Base-by-base conservation (phyloP, 148 eudicot genomes). In the Beta vulgaris region DNA sequence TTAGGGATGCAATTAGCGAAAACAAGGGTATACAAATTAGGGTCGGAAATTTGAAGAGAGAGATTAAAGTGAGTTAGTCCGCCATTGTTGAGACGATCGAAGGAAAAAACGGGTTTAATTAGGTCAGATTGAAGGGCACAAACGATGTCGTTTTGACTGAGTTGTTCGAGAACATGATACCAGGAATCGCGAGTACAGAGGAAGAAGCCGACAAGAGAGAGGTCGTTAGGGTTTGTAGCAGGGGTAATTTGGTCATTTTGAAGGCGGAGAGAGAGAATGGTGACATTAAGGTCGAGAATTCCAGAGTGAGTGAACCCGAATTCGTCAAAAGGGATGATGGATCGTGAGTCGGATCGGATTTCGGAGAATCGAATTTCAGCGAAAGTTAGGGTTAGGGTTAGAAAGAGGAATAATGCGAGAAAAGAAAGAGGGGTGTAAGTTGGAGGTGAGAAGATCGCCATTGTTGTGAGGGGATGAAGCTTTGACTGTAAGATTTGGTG, bases 281-380 rank as follows among this genome's bases (percentile, higher is more conserved):
- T 55, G 76, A 83, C 76, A 74, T 83, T 83, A 78, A 88, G 89
- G 18, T 81, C 85, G 44, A 88, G 87, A 28, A 32, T 80, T 34
- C 91, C 91, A 31, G 78, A 42, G 72, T 79, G 82, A 12, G 88
- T 79, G 83, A 86, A 88, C 3, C 91, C 91, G 82, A 88, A 88
- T 71, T 84, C 86, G 77, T 84, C 88, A 35, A 88, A 43, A 19
- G 91, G 91, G 82, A 88, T 83, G 37, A 85, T 79, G 62, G 80
- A 72, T 0, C 86, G 76, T 48, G 69, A 44, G 67, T 85, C 87
- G 83, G 88, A 86, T 28, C 80, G 84, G 84, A 85, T 74, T 71
- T 74, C 35, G 35, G 81, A 74, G 77, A 25, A 15, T 7, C 80
- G 89, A 82, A 78, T 86, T 49, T 86, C 85, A 31, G 89, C 77